Evolutionary conservation across 169 alveolate genomes (phyloP).

Genomic region (Eimeria praecox): DNA sequence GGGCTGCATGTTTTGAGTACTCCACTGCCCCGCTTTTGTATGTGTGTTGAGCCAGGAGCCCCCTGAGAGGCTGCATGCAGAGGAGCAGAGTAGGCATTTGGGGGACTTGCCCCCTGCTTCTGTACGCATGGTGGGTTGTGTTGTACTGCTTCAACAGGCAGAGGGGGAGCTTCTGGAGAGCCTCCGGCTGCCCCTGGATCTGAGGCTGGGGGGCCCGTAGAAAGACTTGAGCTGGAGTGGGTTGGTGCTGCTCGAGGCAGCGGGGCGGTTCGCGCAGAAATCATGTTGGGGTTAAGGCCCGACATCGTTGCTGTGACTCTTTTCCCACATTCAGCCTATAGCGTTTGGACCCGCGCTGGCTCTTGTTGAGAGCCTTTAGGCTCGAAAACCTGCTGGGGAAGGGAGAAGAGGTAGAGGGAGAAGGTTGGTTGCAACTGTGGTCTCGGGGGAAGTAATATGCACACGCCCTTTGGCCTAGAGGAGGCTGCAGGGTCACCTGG

Average conservation of each 20-base stretch:
- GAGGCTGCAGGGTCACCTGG: conserved; percentile 31
- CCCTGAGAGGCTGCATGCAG: neutral
- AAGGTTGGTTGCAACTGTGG: neutral
- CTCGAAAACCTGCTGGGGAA: neutral
- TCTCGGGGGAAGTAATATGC: neutral
- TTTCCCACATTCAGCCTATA: neutral
- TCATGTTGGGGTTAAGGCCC: conserved; percentile 5
- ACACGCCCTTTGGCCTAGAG: neutral
- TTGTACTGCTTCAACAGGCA: neutral
- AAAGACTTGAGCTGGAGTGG: conserved; percentile 10
- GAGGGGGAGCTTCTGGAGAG: neutral
- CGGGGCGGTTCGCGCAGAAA: conserved; percentile 58
- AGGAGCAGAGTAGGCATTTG: neutral
- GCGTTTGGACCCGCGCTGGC: neutral
- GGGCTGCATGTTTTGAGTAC: neutral
- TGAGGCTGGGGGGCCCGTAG: conserved; percentile 44
- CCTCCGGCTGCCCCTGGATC: conserved; percentile 25
- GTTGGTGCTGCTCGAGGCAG: neutral
- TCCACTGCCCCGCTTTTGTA: neutral
- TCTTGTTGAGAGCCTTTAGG: neutral
- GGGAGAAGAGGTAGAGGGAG: neutral
- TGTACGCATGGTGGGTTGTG: neutral
- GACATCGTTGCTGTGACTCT: conserved; percentile 19
- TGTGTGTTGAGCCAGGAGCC: neutral
- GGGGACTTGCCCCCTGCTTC: neutral